A percentile compares a stretch with the other conserved stretches of the same genome.
Evolutionary conservation across 2,329 filamentous ascomycete species (phyloP).

Genomic region (Talaromyces marneffei): DNA sequence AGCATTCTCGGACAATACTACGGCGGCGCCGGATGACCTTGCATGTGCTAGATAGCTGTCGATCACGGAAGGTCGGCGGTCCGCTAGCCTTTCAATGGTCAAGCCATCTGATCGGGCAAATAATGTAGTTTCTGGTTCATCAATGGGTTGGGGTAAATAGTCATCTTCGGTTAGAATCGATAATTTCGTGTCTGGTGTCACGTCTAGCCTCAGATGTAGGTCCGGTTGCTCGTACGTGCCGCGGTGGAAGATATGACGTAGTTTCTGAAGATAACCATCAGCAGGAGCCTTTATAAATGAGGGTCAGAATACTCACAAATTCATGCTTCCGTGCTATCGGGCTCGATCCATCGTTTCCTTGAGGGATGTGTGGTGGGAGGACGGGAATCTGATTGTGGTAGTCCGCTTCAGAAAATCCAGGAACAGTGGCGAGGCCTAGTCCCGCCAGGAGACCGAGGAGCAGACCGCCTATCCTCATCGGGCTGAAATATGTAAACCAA

Average conservation of each 20-base stretch:
- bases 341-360: conserved; percentile 16
- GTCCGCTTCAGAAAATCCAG: background rate
- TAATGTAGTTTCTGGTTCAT: conserved; percentile 49
- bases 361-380: conserved; percentile 30
- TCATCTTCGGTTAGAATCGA: conserved; percentile 37
- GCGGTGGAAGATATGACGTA: conserved; percentile 90
- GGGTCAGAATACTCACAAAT: conserved; percentile 28
- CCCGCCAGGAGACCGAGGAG: conserved; percentile 9
- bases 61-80: conserved; percentile 69
- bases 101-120: conserved; percentile 55
- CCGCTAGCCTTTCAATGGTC: conserved; percentile 73
- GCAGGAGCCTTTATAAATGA: background rate
- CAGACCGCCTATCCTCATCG: conserved; percentile 4
- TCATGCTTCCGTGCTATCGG: conserved; percentile 24
- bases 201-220: conserved; percentile 71
- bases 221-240: conserved; percentile 72
- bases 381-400: conserved; percentile 23
- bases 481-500: background rate
- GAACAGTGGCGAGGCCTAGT: conserved; percentile 11
- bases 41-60: conserved; percentile 72
- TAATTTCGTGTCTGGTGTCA: conserved; percentile 57
- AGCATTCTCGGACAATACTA: conserved; percentile 63
- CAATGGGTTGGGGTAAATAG: conserved; percentile 35
- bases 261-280: conserved; percentile 27
- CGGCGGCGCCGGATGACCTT: conserved; percentile 61